These are phyloP conservation scores for Paraurostyla sp. DNA, from an alignment of 73 alveolate species.

Conservation along the genomic window DNA sequence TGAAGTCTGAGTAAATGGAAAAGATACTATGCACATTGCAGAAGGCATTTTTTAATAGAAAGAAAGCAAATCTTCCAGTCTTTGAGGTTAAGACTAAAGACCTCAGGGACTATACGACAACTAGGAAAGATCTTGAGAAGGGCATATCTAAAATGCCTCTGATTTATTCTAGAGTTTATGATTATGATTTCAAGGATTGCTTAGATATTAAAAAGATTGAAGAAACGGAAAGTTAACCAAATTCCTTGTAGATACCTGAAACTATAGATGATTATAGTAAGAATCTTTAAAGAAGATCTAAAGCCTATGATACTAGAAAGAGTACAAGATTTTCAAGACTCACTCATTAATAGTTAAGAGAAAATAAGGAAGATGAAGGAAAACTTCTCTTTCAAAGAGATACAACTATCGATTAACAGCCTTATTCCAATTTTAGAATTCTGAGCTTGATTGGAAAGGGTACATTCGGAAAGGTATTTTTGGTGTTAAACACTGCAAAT, in stretches of 20 bases:
- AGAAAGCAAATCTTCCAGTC: constrained; percentile 57
- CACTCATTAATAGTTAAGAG: not conserved
- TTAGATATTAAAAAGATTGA: no score
- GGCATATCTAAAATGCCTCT: constrained; percentile 68
- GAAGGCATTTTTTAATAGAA: constrained; percentile 59
- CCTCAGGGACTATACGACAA: constrained; percentile 65
- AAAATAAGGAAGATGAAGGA: not conserved
- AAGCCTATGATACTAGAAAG: not conserved
- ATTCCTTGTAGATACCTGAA: not conserved
- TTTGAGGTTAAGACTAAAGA: constrained; percentile 55
- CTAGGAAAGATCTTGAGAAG: constrained; percentile 57
- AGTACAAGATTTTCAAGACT: not conserved
- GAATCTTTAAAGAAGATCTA: not conserved
- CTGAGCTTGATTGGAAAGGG: constrained; percentile 74
- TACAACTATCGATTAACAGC: not conserved
- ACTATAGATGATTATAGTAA: not conserved
- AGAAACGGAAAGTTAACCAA: not conserved
- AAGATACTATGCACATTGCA: constrained; percentile 72
- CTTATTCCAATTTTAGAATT: constrained; percentile 64
- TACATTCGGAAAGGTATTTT: constrained; percentile 69
- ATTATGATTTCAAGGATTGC: constrained; percentile 23
- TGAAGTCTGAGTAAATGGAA: constrained; percentile 67
- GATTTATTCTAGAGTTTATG: not conserved
- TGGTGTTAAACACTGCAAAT: constrained; percentile 21
- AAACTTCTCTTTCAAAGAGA: not conserved